Percentiles rank a stretch among this genome's conserved stretches.
Evolutionary conservation across 2,329 filamentous ascomycete genomes (phyloP).

Genomic region (Claviceps monticola): DNA sequence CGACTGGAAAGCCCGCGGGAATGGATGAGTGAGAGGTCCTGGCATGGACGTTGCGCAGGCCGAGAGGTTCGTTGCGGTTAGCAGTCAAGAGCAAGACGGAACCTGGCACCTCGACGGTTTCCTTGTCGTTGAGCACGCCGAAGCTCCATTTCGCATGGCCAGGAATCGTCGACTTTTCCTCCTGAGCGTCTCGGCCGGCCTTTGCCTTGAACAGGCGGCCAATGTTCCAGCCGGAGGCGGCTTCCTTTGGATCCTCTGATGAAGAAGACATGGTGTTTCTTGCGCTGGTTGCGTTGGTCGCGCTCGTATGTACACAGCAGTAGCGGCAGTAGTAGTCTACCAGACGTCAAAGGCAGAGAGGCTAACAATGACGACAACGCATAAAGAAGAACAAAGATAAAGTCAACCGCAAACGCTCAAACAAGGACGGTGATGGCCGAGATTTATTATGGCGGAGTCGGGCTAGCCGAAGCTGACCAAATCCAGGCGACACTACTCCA

Average conservation of each 20-base stretch:
- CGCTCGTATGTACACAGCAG: not conserved
- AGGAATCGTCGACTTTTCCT: not conserved
- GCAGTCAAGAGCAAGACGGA: constrained; percentile 9
- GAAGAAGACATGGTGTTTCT: constrained; percentile 1
- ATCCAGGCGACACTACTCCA: not conserved
- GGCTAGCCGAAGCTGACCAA: not conserved
- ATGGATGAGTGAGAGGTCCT: constrained; percentile 30
- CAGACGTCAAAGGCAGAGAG: no score
- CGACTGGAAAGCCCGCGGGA: constrained; percentile 29
- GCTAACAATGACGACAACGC: not conserved
- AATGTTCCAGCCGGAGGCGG: not conserved
- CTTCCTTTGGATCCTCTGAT: constrained; percentile 1
- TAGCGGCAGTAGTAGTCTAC: not conserved
- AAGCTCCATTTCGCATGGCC: constrained; percentile 6
- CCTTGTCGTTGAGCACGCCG: constrained; percentile 6
- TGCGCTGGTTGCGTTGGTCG: not conserved
- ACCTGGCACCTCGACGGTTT: constrained; percentile 7
- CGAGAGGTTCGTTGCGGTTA: constrained; percentile 9
- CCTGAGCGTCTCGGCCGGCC: not conserved
- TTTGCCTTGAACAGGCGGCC: not conserved
- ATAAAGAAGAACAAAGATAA: not conserved
- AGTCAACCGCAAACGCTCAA: not conserved
- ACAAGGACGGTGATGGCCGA: not conserved
- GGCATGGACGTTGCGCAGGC: constrained; percentile 5
- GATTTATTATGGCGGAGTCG: not conserved